A percentile compares a stretch with the other conserved stretches of the same genome.
Conservation (phyloP, 2,329 filamentous ascomycete species). For the Sclerotinia borealis region DNA sequence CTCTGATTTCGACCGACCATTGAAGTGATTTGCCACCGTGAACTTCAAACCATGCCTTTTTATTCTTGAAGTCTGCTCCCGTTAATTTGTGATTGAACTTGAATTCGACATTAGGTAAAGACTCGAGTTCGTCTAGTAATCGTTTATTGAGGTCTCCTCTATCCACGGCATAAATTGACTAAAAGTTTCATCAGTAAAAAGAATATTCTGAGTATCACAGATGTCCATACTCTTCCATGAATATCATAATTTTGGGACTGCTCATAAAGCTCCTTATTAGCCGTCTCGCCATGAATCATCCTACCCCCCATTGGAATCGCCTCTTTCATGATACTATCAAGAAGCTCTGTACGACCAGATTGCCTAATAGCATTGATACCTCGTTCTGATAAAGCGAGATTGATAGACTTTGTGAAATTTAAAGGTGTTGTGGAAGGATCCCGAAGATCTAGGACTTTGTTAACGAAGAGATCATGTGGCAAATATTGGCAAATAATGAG, state of each 20-base stretch:
- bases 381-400: constrained; percentile 86
- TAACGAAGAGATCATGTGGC: background rate
- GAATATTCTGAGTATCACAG: background rate
- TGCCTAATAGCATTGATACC: constrained; percentile 82
- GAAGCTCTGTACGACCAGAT: constrained; percentile 58
- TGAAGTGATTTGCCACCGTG: constrained; percentile 34
- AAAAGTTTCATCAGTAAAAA: constrained; percentile 4
- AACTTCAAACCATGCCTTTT: constrained; percentile 82
- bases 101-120: constrained; percentile 81
- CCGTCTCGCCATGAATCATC: constrained; percentile 79
- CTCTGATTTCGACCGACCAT: constrained; percentile 20
- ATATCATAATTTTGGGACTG: constrained; percentile 85
- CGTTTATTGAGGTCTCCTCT: constrained; percentile 75
- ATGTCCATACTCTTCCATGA: constrained; percentile 62
- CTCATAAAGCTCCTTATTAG: constrained; percentile 63
- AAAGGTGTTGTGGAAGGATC: constrained; percentile 76
- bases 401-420: constrained; percentile 98
- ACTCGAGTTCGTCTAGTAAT: constrained; percentile 76
- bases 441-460: constrained; percentile 62
- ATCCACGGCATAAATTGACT: constrained; percentile 84
- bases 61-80: constrained; percentile 73
- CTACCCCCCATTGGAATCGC: constrained; percentile 92
- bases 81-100: constrained; percentile 93
- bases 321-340: constrained; percentile 66
- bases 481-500: background rate